Base-by-base conservation (phyloP, 208 protist species). In the Wallacemonas sp. region DNA sequence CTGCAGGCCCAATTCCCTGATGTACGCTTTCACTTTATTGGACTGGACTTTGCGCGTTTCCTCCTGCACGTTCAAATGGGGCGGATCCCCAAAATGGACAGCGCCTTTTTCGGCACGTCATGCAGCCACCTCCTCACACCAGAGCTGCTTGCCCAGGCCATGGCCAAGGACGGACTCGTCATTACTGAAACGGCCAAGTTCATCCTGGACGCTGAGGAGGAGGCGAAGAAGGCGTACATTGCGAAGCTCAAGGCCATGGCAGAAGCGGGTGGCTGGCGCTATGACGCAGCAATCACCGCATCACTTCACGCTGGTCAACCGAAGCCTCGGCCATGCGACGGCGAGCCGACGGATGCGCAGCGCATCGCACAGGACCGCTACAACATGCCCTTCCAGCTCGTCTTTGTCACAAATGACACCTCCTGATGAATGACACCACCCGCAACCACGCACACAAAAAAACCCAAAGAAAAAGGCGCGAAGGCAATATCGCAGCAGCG, bases 151-250 rank as follows among this genome's bases (percentile, higher is more conserved):
- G 16, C 39, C 1, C 52, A 47, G 0, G 65, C 71, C 24, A 89
- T 97, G 87, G 66, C 11, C 1, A 61, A 43, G 26, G 54, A 84
- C 27, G 87, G 76, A 0, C 74, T 92, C 0, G 87, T 95, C 43
- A 78, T 95, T 27, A 83, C 83, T 5, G 89, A 97, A 63, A 97
- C 92, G n/a, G 87, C 85, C 14, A 97, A 97, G 75, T 97, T 97
- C 74, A 80, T 94, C 47, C 67, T 97, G 41, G 85, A 95, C 64
- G 83, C 83, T 2, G 69, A 83, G 54, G 87, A 94, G n/a, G 80
- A 73, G 27, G 76, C 82, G 11, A 95, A 95, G 75, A 68, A 73
- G 47, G 79, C 74, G 24, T 97, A 87, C 66, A 72, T 83, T 27
- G 56, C 75, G 33, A 91, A 93, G 57, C 75, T 97, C 43, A 39